Conservation (phyloP, 129 eudicot genomes). For the Chrysanthemum lavandulifolium region DNA sequence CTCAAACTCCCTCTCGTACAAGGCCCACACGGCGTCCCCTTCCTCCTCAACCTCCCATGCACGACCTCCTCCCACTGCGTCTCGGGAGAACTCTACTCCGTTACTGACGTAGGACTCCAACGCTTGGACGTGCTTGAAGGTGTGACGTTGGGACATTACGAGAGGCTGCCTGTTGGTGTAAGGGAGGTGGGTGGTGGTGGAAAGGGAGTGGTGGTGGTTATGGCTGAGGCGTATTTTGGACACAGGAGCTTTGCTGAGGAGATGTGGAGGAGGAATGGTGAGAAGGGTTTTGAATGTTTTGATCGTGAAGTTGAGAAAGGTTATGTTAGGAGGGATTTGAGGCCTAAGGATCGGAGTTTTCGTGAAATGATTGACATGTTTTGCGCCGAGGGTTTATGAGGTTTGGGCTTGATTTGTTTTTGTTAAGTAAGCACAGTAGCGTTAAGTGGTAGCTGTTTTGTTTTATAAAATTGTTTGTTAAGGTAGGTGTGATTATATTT, state of each 20-base stretch:
- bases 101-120: slow-evolving; percentile 42
- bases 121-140: slow-evolving; percentile 77
- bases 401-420: slow-evolving; percentile 27
- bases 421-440: background rate
- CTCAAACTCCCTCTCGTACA: slow-evolving; percentile 59
- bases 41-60: slow-evolving; percentile 70
- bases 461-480: too few relatives aligned
- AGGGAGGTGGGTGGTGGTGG: background rate
- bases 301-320: slow-evolving; percentile 49
- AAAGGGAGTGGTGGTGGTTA: background rate
- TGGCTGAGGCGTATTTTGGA: slow-evolving; percentile 62
- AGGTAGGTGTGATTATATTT: background rate
- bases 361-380: slow-evolving; percentile 51
- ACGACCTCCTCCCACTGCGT: slow-evolving; percentile 45
- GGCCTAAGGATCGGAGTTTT: slow-evolving; percentile 58
- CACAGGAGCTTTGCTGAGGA: slow-evolving; percentile 64
- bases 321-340: slow-evolving; percentile 51
- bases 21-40: slow-evolving; percentile 78
- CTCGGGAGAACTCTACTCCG: slow-evolving; percentile 68
- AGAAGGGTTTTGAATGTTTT: slow-evolving; percentile 40
- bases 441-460: too few relatives aligned
- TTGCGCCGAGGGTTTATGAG: slow-evolving; percentile 30
- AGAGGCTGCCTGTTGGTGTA: slow-evolving; percentile 56
- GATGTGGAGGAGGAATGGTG: slow-evolving; percentile 65
- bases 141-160: slow-evolving; percentile 54